Conservation (phyloP, 2,329 filamentous ascomycete species). For the Stachybotrys chartarum region DNA sequence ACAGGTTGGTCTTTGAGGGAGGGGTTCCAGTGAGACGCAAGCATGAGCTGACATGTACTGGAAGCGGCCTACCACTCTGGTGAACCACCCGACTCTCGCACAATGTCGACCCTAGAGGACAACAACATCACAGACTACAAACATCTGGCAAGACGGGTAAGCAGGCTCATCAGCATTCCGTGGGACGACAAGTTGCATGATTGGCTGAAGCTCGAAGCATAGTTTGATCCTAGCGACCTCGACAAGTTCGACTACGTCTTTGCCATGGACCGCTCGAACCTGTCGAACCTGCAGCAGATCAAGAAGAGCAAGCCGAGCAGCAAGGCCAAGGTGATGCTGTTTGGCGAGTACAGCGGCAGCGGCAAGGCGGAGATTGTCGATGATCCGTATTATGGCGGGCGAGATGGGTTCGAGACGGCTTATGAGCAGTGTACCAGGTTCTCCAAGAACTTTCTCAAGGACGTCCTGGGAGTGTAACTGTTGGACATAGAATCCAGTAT, state of each 20-base stretch:
- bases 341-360: constrained; percentile 71
- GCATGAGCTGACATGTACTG: background rate
- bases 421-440: constrained; percentile 79
- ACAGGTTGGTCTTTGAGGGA: constrained; percentile 44
- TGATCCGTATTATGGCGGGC: constrained; percentile 91
- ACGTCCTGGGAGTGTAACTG: constrained; percentile 29
- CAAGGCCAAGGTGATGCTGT: constrained; percentile 67
- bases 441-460: constrained; percentile 65
- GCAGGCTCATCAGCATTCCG: constrained; percentile 5
- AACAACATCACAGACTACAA: constrained; percentile 72
- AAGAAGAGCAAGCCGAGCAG: constrained; percentile 49
- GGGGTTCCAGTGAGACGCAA: background rate
- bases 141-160: constrained; percentile 70
- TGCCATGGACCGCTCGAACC: constrained; percentile 85
- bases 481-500: constrained; percentile 2
- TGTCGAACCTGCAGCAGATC: constrained; percentile 60
- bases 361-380: constrained; percentile 61
- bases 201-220: background rate
- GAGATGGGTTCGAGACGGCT: constrained; percentile 74
- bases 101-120: constrained; percentile 66
- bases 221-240: constrained; percentile 64
- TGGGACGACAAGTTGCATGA: background rate
- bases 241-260: constrained; percentile 85
- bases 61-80: constrained; percentile 74
- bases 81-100: constrained; percentile 71